Evolutionary conservation across 768 basidiomycete genomes (phyloP), one percentile per base, ranked within the genome.

Genomic region (Mycena venus): DNA sequence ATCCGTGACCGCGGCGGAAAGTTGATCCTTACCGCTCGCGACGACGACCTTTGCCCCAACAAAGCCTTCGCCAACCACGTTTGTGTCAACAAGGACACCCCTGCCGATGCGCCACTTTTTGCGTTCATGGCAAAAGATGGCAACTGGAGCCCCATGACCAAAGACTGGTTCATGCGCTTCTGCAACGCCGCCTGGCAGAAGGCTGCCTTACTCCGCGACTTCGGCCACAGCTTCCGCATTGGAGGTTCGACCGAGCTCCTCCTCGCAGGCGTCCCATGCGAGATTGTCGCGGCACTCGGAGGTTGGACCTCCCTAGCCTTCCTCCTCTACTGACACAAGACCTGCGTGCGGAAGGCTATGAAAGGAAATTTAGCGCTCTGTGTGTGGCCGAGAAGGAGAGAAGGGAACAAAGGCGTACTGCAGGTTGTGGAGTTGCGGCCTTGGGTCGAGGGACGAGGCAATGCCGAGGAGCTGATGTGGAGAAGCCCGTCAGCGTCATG

Each of bases 161-260:
- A 74, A 58, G 38, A 61, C 17, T 38, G 38, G 1, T 79, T 79
- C 47, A 63, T 79, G 6, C 10, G 19, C 4, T 58, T 38, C 47
- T 80, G 79, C 66, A 73, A 68, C 11, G 42, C 40, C 1, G 65
- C 78, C 36, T 78, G 76, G 77, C 12, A 25, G 6, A 9, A 34
- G 0, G 42, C 38, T 3, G 40, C 47, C 3, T 70, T 82, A 1
- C 68, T 56, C 0, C 32, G 23, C 19, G 59, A 80, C 9, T 21
- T 51, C 1, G 85, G 84, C 1, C 83, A 86, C 61, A 79, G 79
- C 60, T 85, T 84, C 67, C 75, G 80, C n/a, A 86, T 85, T 64
- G 84, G 84, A 0, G 84, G 84, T 11, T 79, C 83, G 0, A 80
- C 82, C 6, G 76, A 81, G 34, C 70, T 84, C 1, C 78, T 85